Evolutionary conservation across 805 yeast genomes (phyloP), one percentile per base, ranked within the genome.

Genomic region (Starmerella stellata): DNA sequence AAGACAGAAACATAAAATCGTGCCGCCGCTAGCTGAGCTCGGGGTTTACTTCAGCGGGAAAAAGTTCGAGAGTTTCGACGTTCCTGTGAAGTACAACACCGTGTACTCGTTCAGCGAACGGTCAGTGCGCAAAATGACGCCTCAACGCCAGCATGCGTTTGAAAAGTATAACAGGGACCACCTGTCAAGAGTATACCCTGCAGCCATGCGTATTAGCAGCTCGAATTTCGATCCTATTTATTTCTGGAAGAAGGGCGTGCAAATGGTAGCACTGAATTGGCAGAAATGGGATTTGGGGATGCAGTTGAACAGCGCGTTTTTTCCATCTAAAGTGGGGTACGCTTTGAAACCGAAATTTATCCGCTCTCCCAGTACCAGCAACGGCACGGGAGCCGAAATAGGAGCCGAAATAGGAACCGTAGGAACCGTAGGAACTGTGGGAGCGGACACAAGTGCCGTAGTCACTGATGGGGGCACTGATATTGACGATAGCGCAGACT

Each of bases 181-280:
- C 51, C 53, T 87, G 38, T 75, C 81, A 77, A 65, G 99, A 37
- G 70, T 83, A 0, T 90, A 90, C 52, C 99, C 99, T 0, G 75
- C 92, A 1, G 74, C 74, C 5, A 68, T 74, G 40, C 60, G 95
- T 30, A 66, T 79, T 45, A 75, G 65, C 38, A 82, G 95, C 1
- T 66, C 79, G 2, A 90, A 90, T 52, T 85, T 81, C 52, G 69
- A 68, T 33, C 96, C 98, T 0, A 57, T 80, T 2, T 56, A 57
- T 1, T 82, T 72, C 52, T 90, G 99, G 98, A 65, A 65, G 36
- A 62, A 68, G 35, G 99, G 99, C 1, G 76, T 69, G 9, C 98
- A 90, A 53, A 72, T 90, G 82, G 96, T 80, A 4, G 96, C 98
- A 0, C 75, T 94, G 0, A 90, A 87, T 53, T 87, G 95, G 95